Base-by-base conservation (phyloP, 192 early-diverging fungal genomes). In the Ambispora gerdemannii region DNA sequence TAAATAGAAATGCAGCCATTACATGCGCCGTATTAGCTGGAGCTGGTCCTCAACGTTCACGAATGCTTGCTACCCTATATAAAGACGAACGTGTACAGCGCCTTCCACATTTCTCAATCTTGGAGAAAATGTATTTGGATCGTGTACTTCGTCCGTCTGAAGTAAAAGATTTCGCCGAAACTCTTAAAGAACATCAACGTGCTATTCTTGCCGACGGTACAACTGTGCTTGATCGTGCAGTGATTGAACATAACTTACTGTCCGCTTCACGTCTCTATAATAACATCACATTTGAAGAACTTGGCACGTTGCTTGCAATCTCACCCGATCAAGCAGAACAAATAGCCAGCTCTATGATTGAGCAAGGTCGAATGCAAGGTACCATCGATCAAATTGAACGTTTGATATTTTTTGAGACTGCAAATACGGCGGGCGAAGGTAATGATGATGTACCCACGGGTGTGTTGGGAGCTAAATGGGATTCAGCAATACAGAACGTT, bases 81-180 rank as follows among this genome's bases (percentile, higher is more conserved):
- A 94, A 92, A 72, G 94, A 98, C 75, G 92, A 97, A 59, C 87
- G 94, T 38, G 87, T 92, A 15, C 85, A 91, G 19, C 85, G 91
- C n/a, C 81, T 90, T 22, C 82, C 89, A 4, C 78, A 82, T 35
- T 91, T 86, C 53, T 76, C 85, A 17, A 86, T 98, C n/a, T 73
- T 98, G 50, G 92, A 95, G 72, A 97, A 95, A 80, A 97, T 97
- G 90, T 94, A 95, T 63, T 77, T 96, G 47, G 94, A 92, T 76
- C 89, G 94, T 3, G 87, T 96, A 13, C 85, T 96, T 58, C 84
- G 87, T 34, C 81, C 81, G 11, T 74, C 81, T 8, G 93, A 97
- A 77, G 90, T 96, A 13, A 88, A 85, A 28, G 88, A 90, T 59
- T 96, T 96, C 72, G 81, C 84, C 11, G 71, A 73, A 61, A 86